Evolutionary conservation across 306 rosid genomes (phyloP).

Genomic region (Abrus pulchellus): DNA sequence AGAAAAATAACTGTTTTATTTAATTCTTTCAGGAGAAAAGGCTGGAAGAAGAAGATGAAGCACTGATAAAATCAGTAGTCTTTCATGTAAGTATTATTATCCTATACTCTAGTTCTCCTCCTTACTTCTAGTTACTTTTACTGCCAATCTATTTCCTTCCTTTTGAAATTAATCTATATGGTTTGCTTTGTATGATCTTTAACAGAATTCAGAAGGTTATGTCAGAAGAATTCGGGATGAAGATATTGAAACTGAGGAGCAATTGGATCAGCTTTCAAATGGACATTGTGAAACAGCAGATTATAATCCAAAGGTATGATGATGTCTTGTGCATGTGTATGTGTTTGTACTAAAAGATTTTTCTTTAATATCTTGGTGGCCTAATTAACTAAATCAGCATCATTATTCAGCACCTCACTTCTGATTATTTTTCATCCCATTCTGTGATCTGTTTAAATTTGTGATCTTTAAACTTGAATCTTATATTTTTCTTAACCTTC

Average conservation of each 20-base stretch:
- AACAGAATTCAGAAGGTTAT: slow-evolving; percentile 67
- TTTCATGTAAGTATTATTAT: slow-evolving; percentile 61
- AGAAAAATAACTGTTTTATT: neutral
- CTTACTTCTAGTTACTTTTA: slow-evolving; percentile 17
- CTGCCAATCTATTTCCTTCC: neutral
- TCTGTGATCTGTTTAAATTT: neutral
- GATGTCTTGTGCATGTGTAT: neutral
- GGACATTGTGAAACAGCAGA: slow-evolving; percentile 56
- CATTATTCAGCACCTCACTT: slow-evolving; percentile 8
- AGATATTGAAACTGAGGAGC: slow-evolving; percentile 67
- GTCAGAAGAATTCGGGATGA: slow-evolving; percentile 74
- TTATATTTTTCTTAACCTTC: neutral
- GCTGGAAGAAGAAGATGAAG: slow-evolving; percentile 92
- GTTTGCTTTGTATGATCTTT: slow-evolving; percentile 28
- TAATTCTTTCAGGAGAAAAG: slow-evolving; percentile 64
- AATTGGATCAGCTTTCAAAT: slow-evolving; percentile 43
- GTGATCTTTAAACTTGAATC: slow-evolving; percentile 6
- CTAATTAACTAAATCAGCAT: slow-evolving; percentile 4
- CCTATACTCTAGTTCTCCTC: neutral
- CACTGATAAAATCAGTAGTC: slow-evolving; percentile 73
- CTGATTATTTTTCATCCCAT: slow-evolving; percentile 8
- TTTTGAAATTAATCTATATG: slow-evolving; percentile 18
- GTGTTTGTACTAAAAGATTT: slow-evolving; percentile 5
- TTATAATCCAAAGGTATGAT: slow-evolving; percentile 59
- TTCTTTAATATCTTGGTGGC: slow-evolving; percentile 21